A percentile compares a stretch with the other conserved stretches of the same genome.
These are phyloP conservation scores for Mentha longifolia DNA, from an alignment of 257 asterid species.

Conservation along the genomic window DNA sequence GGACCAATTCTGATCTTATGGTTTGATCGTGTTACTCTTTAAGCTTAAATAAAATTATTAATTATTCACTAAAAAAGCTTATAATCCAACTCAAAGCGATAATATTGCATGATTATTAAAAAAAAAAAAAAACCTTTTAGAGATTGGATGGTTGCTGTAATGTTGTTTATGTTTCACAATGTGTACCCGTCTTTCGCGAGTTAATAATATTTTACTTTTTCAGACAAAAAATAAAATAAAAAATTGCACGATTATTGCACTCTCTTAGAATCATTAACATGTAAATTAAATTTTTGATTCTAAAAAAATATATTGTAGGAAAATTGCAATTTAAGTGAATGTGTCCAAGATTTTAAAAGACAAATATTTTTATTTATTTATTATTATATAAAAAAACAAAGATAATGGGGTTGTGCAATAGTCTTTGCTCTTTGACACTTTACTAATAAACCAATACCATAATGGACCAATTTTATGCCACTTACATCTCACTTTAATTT, in stretches of 20 bases:
- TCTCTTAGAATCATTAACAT: no score
- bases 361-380: constrained; percentile 10
- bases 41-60: background rate
- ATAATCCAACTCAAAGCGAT: no score
- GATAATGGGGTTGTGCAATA: constrained; percentile 11
- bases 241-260: no score
- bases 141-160: no score
- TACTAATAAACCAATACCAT: background rate
- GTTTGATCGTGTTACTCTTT: constrained; percentile 22
- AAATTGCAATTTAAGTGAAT: constrained; percentile 5
- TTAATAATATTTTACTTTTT: no score
- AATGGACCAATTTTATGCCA: constrained; percentile 24
- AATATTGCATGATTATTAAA: no score
- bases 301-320: no score
- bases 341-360: constrained; percentile 16
- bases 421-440: background rate
- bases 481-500: background rate
- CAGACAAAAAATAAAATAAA: no score
- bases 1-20: constrained; percentile 27
- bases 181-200: no score
- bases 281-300: no score
- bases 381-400: background rate
- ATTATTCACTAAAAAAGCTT: background rate
- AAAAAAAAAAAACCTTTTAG: no score
- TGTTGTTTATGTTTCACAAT: no score